Conservation (phyloP, 2,329 filamentous ascomycete genomes). For the Colletotrichum sublineola region DNA sequence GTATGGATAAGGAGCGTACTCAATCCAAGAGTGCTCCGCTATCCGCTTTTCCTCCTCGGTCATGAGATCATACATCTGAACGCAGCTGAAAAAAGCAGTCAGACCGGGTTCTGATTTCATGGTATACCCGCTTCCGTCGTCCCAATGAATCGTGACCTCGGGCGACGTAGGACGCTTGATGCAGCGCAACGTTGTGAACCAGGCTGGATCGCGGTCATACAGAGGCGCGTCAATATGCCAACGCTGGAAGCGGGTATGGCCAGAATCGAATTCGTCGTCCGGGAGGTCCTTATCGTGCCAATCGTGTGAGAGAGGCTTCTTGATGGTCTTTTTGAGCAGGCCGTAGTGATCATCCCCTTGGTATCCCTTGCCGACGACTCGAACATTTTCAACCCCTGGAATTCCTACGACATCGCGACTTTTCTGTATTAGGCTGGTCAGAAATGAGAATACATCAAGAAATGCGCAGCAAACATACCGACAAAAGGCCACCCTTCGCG, state of each 20-base stretch:
- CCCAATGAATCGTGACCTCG: constrained; percentile 56
- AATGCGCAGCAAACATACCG: constrained; percentile 44
- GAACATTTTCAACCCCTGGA: constrained; percentile 59
- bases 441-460: background rate
- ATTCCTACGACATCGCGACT: constrained; percentile 52
- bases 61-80: constrained; percentile 57
- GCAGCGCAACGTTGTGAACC: constrained; percentile 58
- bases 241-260: constrained; percentile 60
- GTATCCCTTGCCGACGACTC: constrained; percentile 60
- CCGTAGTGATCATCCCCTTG: constrained; percentile 60
- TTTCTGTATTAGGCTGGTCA: constrained; percentile 20
- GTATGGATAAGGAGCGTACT: constrained; percentile 61
- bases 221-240: constrained; percentile 64
- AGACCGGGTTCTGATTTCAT: constrained; percentile 59
- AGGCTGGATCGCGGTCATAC: constrained; percentile 56
- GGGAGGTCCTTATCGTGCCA: constrained; percentile 53
- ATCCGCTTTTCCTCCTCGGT: constrained; percentile 56
- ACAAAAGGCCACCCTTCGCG: constrained; percentile 55
- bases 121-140: constrained; percentile 55
- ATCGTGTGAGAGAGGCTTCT: constrained; percentile 51
- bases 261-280: constrained; percentile 53
- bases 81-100: constrained; percentile 59
- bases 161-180: constrained; percentile 54
- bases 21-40: constrained; percentile 60
- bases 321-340: constrained; percentile 53